Evolutionary conservation across 768 basidiomycete species (phyloP), one percentile per base, ranked within the genome.

Genomic region (Suillus discolor): DNA sequence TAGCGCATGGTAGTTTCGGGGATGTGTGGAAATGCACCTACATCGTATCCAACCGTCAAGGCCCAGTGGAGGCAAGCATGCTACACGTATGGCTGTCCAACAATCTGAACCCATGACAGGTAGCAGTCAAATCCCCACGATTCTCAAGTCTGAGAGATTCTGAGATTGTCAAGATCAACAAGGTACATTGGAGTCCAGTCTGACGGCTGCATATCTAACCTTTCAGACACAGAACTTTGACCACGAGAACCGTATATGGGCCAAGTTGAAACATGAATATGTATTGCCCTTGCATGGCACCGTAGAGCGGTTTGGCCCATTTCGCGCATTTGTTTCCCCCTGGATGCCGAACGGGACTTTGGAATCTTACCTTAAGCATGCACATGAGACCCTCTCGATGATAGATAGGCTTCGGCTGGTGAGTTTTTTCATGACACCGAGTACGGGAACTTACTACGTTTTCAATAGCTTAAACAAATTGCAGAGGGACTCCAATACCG

Each of bases 241-340:
- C 20, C 77, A 76, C n/a, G 81, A 82, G 64, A 68, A 82, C 25
- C 65, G 70, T 42, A 74, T 80, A 7, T 80, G 81, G 81, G 77
- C 76, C 61, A 65, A 68, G 23, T 73, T 80, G 3, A 70, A 76
- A 18, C 81, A 81, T 68, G 75, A 78, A 25, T 71, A 81, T 57
- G 73, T 82, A n/a, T 68, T 82, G 36, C 70, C 74, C 41, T 71
- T 82, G 0, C 71, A 74, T 60, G 81, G 81, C 23, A 77, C 73
- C 1, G 73, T 74, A n/a, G 74, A 75, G 18, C 77, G 75, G 39
- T 80, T 81, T 65, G 80, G 80, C 41, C 41, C 41, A 41, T 41
- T 41, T 41, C 41, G 41, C 41, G 41, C 41, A 16, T 41, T 41
- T 0, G 41, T 41, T 41, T 41, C 41, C 41, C 41, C 41, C 41